phyloP scores from a whole-genome alignment of 306 rosid genomes.

The Vigna mungo region DNA sequence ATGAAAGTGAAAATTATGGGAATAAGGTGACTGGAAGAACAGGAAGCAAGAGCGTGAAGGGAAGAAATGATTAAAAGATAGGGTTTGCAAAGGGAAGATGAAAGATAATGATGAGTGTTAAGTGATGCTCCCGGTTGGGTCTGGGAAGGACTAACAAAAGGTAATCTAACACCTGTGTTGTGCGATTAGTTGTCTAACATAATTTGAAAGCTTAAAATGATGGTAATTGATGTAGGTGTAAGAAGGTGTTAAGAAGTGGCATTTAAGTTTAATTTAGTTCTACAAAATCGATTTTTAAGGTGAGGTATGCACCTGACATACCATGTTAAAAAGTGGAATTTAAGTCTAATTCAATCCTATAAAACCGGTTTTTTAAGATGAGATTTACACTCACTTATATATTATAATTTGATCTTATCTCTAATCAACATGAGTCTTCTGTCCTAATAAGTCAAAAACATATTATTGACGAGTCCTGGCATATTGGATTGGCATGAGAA shows the following conservation, averaged over 20 bases:
- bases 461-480: background rate
- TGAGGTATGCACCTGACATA: too few species aligned
- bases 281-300: too few species aligned
- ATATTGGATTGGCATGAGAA: too few species aligned
- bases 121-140: constrained; percentile 44
- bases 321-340: too few species aligned
- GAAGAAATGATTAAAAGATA: constrained; percentile 48
- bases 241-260: background rate
- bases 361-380: too few species aligned
- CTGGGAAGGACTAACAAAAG: background rate
- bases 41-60: constrained; percentile 43
- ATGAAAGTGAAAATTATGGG: background rate
- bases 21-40: constrained; percentile 15
- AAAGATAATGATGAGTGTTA: constrained; percentile 32
- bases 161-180: constrained; percentile 14
- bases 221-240: background rate
- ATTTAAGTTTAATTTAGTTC: too few species aligned
- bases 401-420: too few species aligned
- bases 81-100: constrained; percentile 31
- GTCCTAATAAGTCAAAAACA: constrained; percentile 18
- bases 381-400: too few species aligned
- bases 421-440: too few species aligned
- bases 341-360: too few species aligned
- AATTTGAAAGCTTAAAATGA: background rate
- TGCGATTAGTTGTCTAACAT: constrained; percentile 2